Conservation (phyloP, 345 rosid species). For the Nasturtium officinale region DNA sequence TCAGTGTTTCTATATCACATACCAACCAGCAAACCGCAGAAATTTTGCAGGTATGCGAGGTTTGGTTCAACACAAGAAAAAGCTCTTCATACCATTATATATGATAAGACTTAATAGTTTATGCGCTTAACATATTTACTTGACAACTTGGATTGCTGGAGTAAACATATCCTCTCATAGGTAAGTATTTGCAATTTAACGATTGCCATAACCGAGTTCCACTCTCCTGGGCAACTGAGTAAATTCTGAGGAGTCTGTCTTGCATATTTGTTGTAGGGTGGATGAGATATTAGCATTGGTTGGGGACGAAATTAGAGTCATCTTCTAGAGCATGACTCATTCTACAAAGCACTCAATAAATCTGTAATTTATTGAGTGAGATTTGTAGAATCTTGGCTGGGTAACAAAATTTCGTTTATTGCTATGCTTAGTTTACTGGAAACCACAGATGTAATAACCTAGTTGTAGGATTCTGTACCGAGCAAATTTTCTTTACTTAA, state of each 20-base stretch:
- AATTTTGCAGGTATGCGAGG: slow-evolving; percentile 59
- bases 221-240: neutral
- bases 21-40: slow-evolving; percentile 52
- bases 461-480: neutral
- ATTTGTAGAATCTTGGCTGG: slow-evolving; percentile 1
- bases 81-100: neutral
- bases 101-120: neutral
- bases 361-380: too few species aligned
- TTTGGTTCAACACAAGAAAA: slow-evolving; percentile 3
- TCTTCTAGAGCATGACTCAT: slow-evolving; percentile 35
- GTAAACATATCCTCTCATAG: slow-evolving; percentile 64
- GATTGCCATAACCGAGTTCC: neutral
- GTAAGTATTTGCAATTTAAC: slow-evolving; percentile 43
- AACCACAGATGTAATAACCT: slow-evolving; percentile 3
- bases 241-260: slow-evolving; percentile 1
- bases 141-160: slow-evolving; percentile 88
- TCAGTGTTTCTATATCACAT: slow-evolving; percentile 38
- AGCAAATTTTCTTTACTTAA: slow-evolving; percentile 33
- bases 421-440: slow-evolving; percentile 1
- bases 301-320: slow-evolving; percentile 69
- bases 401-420: neutral
- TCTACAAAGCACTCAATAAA: neutral
- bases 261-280: slow-evolving; percentile 49
- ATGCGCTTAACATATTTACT: slow-evolving; percentile 54
- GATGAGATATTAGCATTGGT: slow-evolving; percentile 60